Evolutionary conservation across 2,329 filamentous ascomycete species (phyloP).

Genomic region (Apiospora sp.): DNA sequence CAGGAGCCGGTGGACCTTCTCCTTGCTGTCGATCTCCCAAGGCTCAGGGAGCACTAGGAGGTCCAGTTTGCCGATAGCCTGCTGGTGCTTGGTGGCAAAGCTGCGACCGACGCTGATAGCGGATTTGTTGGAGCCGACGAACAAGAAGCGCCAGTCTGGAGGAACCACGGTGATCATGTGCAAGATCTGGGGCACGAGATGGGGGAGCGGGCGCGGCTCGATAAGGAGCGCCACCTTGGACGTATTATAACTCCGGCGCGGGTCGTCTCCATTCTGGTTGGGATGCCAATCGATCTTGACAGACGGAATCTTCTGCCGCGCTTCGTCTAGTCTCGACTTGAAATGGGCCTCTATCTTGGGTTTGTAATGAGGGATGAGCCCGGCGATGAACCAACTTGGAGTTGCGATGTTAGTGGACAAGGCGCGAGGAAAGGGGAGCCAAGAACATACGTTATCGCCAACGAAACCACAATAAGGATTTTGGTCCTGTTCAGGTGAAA

Average conservation of each 20-base stretch:
- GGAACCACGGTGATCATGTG: constrained; percentile 62
- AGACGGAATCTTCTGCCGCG: constrained; percentile 45
- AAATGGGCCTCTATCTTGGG: constrained; percentile 50
- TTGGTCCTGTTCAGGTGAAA: constrained; percentile 47
- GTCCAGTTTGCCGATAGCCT: constrained; percentile 59
- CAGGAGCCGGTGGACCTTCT: constrained; percentile 56
- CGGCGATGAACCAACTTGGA: constrained; percentile 57
- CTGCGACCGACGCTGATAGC: constrained; percentile 53
- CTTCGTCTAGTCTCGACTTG: constrained; percentile 48
- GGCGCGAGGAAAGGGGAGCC: not conserved
- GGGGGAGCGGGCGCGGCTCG: constrained; percentile 55
- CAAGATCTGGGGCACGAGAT: constrained; percentile 57
- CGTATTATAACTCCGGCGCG: constrained; percentile 50
- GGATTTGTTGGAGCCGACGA: constrained; percentile 59
- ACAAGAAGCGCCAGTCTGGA: constrained; percentile 62
- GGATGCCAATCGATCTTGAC: constrained; percentile 51
- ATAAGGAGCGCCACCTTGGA: constrained; percentile 62
- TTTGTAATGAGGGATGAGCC: constrained; percentile 52
- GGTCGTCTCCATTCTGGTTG: constrained; percentile 34
- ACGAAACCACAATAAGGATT: constrained; percentile 44
- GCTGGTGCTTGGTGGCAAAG: constrained; percentile 57
- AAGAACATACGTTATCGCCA: constrained; percentile 48
- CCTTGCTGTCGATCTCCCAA: constrained; percentile 55
- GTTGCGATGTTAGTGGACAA: not conserved
- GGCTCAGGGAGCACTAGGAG: constrained; percentile 57